A percentile compares a stretch with the other conserved stretches of the same genome.
Evolutionary conservation across 495 filamentous ascomycete genomes (phyloP).

Genomic region (Penicillium cataractarum): DNA sequence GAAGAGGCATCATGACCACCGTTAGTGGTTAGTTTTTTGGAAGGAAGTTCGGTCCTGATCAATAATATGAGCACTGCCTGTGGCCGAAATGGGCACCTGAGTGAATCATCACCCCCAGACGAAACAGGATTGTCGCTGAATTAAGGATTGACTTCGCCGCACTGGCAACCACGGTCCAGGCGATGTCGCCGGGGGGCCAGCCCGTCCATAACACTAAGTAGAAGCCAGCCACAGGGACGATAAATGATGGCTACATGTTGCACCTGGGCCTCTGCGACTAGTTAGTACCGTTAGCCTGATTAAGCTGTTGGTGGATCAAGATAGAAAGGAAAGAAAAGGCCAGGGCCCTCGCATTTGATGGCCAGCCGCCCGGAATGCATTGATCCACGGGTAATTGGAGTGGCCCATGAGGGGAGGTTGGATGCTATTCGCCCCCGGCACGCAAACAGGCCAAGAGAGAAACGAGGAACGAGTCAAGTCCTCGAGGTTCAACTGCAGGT

Average conservation of each 20-base stretch:
- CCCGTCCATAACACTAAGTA: not conserved
- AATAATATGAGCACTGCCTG: conserved; percentile 1
- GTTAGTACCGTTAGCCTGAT: not conserved
- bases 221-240: conserved; percentile 4
- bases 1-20: conserved; percentile 4
- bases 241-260: conserved; percentile 11
- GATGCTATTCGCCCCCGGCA: not conserved
- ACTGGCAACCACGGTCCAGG: conserved; percentile 18
- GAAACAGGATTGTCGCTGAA: conserved; percentile 13
- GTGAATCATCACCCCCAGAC: conserved; percentile 16
- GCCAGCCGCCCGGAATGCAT: conserved; percentile 4
- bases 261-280: not conserved
- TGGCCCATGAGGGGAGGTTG: not conserved
- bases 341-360: not conserved
- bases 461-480: not conserved
- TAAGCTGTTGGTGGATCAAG: not conserved
- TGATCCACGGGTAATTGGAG: not conserved
- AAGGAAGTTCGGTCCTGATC: not conserved
- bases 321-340: not conserved
- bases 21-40: not conserved
- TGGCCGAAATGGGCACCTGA: conserved; percentile 14
- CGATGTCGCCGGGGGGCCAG: not conserved
- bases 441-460: not conserved
- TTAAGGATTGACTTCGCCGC: conserved; percentile 7
- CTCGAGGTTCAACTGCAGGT: too few relatives aligned